Evolutionary conservation across 495 filamentous ascomycete species (phyloP), one percentile per base, ranked within the genome.

Genomic region (Penicillium maclennaniae): DNA sequence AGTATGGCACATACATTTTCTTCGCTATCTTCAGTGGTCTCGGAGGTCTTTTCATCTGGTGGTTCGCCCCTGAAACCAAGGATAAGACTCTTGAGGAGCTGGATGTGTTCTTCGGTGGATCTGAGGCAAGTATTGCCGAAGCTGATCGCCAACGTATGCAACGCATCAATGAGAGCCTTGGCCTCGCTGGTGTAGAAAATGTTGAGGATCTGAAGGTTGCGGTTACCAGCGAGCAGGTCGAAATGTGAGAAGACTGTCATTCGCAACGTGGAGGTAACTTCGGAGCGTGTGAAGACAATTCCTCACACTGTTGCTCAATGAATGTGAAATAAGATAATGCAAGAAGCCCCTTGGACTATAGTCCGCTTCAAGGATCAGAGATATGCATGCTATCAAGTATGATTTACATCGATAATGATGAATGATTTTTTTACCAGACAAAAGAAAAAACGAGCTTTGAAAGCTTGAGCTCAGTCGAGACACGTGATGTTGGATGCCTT

Each of bases 1-100:
- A 69, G 44, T 76, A 63, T 53, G 72, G 72, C 1, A 72, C 72
- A 3, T 76, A 70, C 51, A 73, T 73, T 51, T 74, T 76, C 70
- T 76, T 74, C 43, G 70, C 67, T 7, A 58, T 68, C 20, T 72
- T 76, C 62, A 79, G 79, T 60, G 64, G 72, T 26, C 37, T 79
- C 15, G 75, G 74, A 26, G 74, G 72, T 56, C 15, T 74, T 14
- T 71, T 77, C 57, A 73, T 80, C 50, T 79, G 73, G 67, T 58
- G 65, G 39, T 81, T 77, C 53, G 78, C 78, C 56, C 78, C 51
- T 1, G 51, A 54, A 27, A 54, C 51, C 0, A 38, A 31, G 0
- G 45, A 38, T 0, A 54, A 54, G 10, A 54, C 51, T 1, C 27
- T 54, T 5, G 51, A 47, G 16, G 44, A 54, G 21, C 38, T 54